Percentiles rank a stretch among this genome's conserved stretches.
These are phyloP conservation scores for Angophora floribunda DNA, from an alignment of 345 rosid species.

Conservation along the genomic window DNA sequence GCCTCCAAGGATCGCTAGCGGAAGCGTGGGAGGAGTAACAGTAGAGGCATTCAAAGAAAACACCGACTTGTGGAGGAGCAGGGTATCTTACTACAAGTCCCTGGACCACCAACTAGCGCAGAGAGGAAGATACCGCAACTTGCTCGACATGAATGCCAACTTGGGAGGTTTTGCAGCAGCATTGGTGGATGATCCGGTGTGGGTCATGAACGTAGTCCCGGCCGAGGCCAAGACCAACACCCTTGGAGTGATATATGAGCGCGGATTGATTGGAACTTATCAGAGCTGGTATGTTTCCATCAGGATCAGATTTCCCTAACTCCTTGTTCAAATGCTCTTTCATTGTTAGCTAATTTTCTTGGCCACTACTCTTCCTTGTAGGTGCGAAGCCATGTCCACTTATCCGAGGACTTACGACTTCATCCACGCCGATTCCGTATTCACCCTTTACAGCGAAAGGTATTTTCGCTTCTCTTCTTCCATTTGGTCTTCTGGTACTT, in stretches of 20 bases:
- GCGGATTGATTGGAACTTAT: slow-evolving; percentile 89
- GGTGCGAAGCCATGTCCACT: slow-evolving; percentile 94
- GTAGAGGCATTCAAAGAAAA: slow-evolving; percentile 37
- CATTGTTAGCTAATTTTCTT: neutral
- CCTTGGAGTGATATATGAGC: slow-evolving; percentile 75
- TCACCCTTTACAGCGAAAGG: slow-evolving; percentile 60
- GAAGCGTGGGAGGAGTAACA: slow-evolving; percentile 52
- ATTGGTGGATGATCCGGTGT: slow-evolving; percentile 57
- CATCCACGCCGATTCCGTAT: slow-evolving; percentile 70
- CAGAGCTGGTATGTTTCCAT: slow-evolving; percentile 58
- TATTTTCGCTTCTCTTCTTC: neutral
- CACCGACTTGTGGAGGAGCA: slow-evolving; percentile 57
- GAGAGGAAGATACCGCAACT: slow-evolving; percentile 70
- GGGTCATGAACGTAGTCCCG: slow-evolving; percentile 83
- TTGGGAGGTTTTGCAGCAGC: slow-evolving; percentile 92
- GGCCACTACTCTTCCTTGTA: neutral
- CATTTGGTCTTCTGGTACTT: neutral
- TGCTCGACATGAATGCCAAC: slow-evolving; percentile 78
- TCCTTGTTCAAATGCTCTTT: neutral
- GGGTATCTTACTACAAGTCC: slow-evolving; percentile 62
- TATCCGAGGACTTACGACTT: slow-evolving; percentile 94
- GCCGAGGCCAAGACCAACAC: slow-evolving; percentile 53
- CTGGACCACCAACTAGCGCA: slow-evolving; percentile 58
- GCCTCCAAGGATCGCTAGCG: slow-evolving; percentile 74
- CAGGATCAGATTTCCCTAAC: neutral